Conservation (phyloP, 2,329 filamentous ascomycete genomes). For the Fusarium sp. region DNA sequence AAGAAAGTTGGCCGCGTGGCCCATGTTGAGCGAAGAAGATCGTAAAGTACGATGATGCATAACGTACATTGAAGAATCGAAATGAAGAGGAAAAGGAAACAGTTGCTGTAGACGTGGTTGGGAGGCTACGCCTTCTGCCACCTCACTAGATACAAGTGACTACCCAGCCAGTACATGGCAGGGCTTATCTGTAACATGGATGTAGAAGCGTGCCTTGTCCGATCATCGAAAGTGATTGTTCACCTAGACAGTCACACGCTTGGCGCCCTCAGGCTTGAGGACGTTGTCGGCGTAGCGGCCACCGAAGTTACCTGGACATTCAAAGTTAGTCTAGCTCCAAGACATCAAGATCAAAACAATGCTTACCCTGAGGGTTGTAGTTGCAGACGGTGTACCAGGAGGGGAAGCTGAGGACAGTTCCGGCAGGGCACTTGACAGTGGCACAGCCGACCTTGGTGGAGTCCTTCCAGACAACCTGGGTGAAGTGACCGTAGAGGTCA, state of each 20-base stretch:
- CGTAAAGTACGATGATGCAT: conserved; percentile 51
- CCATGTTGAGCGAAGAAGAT: conserved; percentile 49
- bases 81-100: conserved; percentile 44
- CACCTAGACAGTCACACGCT: conserved; percentile 45
- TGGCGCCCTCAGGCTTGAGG: conserved; percentile 52
- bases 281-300: conserved; percentile 66
- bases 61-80: conserved; percentile 55
- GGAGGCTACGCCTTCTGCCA: conserved; percentile 28
- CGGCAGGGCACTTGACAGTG: conserved; percentile 74
- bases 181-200: conserved; percentile 14
- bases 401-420: conserved; percentile 62
- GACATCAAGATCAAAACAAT: neutral
- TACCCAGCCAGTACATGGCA: conserved; percentile 31
- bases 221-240: conserved; percentile 17
- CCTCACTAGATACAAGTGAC: conserved; percentile 28
- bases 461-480: conserved; percentile 58
- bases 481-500: conserved; percentile 70
- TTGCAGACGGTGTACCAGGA: conserved; percentile 90
- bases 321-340: neutral
- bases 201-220: conserved; percentile 26
- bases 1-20: conserved; percentile 41
- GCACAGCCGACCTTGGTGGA: conserved; percentile 63
- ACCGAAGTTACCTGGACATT: conserved; percentile 62
- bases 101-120: conserved; percentile 35
- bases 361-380: conserved; percentile 79